phyloP scores from a whole-genome alignment of 768 basidiomycete genomes.

The Imleria badia region DNA sequence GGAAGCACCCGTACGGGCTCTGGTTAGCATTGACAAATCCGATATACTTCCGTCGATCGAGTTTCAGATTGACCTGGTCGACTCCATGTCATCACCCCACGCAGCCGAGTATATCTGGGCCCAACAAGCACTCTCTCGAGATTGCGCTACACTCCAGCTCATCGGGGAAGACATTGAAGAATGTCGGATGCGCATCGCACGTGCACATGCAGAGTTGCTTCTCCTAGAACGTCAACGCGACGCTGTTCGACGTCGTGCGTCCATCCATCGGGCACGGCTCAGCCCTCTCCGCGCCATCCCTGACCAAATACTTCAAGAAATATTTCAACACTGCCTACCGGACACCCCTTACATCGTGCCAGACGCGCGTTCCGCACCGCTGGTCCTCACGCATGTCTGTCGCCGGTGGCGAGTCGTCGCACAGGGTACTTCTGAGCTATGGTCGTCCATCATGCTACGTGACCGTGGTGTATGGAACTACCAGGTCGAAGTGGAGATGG shows the following conservation, averaged over 20 bases:
- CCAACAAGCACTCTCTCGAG: constrained; percentile 18
- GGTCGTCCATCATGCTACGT: constrained; percentile 28
- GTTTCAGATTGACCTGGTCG: constrained; percentile 14
- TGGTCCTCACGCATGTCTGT: constrained; percentile 35
- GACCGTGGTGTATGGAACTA: constrained; percentile 33
- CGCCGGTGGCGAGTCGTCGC: constrained; percentile 32
- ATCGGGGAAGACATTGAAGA: constrained; percentile 18
- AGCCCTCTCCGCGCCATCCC: constrained; percentile 31
- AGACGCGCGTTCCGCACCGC: constrained; percentile 23
- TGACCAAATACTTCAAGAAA: constrained; percentile 33
- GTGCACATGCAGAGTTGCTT: constrained; percentile 12
- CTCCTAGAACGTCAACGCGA: constrained; percentile 22
- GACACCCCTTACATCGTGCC: constrained; percentile 25
- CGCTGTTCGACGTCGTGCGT: constrained; percentile 14
- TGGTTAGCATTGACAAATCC: not conserved
- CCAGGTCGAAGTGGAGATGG: constrained; percentile 26
- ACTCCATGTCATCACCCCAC: constrained; percentile 24
- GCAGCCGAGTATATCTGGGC: constrained; percentile 18
- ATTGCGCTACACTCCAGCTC: constrained; percentile 14
- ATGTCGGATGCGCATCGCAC: constrained; percentile 16
- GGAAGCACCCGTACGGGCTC: not conserved
- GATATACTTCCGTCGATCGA: not conserved
- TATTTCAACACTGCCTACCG: constrained; percentile 29
- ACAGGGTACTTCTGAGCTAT: constrained; percentile 31
- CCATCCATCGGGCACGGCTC: constrained; percentile 26